Percentiles rank a stretch among this genome's conserved stretches.
Conservation (phyloP, 768 basidiomycete genomes). For the Lentinula raphanica region DNA sequence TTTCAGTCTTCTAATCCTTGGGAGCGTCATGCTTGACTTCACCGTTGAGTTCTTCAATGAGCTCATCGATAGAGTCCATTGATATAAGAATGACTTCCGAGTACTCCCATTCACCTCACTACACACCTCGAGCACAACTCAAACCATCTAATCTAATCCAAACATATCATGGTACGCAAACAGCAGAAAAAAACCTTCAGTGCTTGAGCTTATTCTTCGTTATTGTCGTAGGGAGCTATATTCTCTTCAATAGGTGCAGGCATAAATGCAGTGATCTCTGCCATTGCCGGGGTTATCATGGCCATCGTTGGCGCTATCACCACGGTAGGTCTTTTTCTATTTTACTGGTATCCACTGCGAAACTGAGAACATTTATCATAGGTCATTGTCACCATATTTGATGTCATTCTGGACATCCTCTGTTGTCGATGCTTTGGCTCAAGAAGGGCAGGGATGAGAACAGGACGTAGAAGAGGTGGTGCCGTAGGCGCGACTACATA, state of each 20-base stretch:
- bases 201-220: neutral
- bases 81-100: neutral
- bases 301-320: slow-evolving; percentile 56
- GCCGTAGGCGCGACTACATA: neutral
- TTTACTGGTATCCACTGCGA: neutral
- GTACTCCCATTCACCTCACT: too few species aligned
- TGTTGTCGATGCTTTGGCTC: slow-evolving; percentile 46
- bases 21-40: neutral
- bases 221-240: slow-evolving; percentile 44
- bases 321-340: slow-evolving; percentile 34
- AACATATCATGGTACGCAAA: neutral
- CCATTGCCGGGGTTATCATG: slow-evolving; percentile 56
- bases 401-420: slow-evolving; percentile 52
- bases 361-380: slow-evolving; percentile 17
- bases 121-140: too few species aligned
- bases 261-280: slow-evolving; percentile 55
- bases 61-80: neutral
- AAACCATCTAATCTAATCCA: too few species aligned
- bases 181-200: neutral
- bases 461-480: neutral
- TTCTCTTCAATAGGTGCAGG: slow-evolving; percentile 61
- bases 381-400: slow-evolving; percentile 63
- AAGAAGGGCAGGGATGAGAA: slow-evolving; percentile 19
- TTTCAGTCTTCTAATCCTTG: neutral
- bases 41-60: too few species aligned